These are phyloP conservation scores for Dissophora ornata DNA, from an alignment of 192 early-diverging fungal species.

Conservation along the genomic window DNA sequence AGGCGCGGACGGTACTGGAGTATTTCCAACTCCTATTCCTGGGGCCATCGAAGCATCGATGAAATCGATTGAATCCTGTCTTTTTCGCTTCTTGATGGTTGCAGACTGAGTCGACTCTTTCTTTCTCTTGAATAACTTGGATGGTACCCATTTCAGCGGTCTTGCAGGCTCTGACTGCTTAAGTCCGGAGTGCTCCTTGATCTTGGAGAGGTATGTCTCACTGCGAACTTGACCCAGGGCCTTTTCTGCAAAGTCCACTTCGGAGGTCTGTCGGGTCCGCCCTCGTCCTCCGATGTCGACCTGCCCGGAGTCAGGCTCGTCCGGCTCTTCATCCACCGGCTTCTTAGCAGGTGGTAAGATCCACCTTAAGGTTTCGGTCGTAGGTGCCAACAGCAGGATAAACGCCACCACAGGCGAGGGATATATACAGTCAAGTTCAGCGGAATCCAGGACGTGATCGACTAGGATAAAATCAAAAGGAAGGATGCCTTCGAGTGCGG, in stretches of 20 bases:
- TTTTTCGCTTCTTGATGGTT: neutral
- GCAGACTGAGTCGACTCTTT: constrained; percentile 6
- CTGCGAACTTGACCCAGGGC: constrained; percentile 30
- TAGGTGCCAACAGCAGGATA: constrained; percentile 41
- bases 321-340: neutral
- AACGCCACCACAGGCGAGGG: constrained; percentile 38
- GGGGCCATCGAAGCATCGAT: neutral
- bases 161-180: neutral
- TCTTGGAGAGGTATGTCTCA: constrained; percentile 24
- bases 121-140: constrained; percentile 26
- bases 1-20: no score
- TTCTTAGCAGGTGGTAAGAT: constrained; percentile 41
- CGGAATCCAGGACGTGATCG: constrained; percentile 48
- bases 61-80: neutral
- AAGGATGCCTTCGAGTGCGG: neutral
- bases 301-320: constrained; percentile 20
- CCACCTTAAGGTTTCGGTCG: constrained; percentile 45
- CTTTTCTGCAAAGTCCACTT: constrained; percentile 21
- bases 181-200: neutral
- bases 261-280: constrained; percentile 8
- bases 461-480: constrained; percentile 51
- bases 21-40: neutral
- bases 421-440: constrained; percentile 41
- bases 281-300: constrained; percentile 36
- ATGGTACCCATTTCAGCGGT: constrained; percentile 1